Percentiles rank a stretch among this genome's conserved stretches.
These are phyloP conservation scores for Diaporthe destruens DNA, from an alignment of 2,329 filamentous ascomycete genomes.

Conservation along the genomic window DNA sequence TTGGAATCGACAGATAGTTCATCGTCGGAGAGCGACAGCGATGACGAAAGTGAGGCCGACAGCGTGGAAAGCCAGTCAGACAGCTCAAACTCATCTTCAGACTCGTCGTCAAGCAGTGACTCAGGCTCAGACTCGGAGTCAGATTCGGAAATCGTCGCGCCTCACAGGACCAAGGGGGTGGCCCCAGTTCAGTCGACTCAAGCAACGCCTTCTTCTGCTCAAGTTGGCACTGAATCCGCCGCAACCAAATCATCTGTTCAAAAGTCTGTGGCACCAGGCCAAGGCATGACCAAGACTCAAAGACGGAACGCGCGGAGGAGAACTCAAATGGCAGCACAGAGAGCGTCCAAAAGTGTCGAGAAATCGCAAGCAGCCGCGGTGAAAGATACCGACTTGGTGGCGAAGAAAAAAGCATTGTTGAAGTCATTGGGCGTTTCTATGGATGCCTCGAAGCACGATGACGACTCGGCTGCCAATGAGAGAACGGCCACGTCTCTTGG, in stretches of 20 bases:
- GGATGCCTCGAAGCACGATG: conserved; percentile 12
- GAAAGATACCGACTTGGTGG: conserved; percentile 49
- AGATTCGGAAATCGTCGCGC: conserved; percentile 47
- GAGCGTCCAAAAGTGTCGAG: conserved; percentile 24
- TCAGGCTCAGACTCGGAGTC: conserved; percentile 56
- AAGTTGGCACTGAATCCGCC: neutral
- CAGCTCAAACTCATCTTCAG: conserved; percentile 38
- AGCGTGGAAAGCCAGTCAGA: conserved; percentile 32
- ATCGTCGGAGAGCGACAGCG: conserved; percentile 33
- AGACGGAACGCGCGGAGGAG: conserved; percentile 66
- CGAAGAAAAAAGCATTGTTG: conserved; percentile 58
- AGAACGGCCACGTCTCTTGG: conserved; percentile 35
- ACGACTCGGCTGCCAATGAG: conserved; percentile 42
- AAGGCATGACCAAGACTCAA: conserved; percentile 58
- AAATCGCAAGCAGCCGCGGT: neutral
- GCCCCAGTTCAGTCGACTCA: neutral
- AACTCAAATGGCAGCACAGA: conserved; percentile 44
- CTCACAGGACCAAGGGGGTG: conserved; percentile 35
- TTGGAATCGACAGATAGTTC: conserved; percentile 40
- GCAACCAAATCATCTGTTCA: neutral
- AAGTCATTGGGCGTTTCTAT: conserved; percentile 26
- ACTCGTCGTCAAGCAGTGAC: conserved; percentile 50
- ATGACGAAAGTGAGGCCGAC: conserved; percentile 18
- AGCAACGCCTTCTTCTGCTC: conserved; percentile 5
- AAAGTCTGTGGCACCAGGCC: conserved; percentile 44